These are phyloP conservation scores for Astrocystis sublimbata DNA, from an alignment of 495 filamentous ascomycete genomes.

Conservation along the genomic window DNA sequence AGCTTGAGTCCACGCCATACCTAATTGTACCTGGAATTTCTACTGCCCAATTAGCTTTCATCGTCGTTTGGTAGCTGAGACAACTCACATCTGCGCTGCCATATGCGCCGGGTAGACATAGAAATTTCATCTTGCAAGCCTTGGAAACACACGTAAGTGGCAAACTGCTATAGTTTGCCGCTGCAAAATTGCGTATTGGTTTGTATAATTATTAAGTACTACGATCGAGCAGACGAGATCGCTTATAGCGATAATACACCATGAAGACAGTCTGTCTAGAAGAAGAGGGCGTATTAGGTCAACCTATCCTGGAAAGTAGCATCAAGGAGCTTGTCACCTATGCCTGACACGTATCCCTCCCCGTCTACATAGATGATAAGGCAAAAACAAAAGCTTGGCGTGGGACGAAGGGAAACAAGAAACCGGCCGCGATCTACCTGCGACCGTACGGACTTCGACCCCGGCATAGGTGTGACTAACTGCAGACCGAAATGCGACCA, in stretches of 20 bases:
- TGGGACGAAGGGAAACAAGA: not conserved
- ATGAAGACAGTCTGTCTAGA: not conserved
- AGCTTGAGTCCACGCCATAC: conserved; percentile 28
- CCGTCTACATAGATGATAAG: not conserved
- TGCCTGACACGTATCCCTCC: not conserved
- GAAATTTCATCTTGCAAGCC: conserved; percentile 40
- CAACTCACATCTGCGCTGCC: conserved; percentile 53
- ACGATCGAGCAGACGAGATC: not conserved
- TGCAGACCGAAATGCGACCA: not conserved
- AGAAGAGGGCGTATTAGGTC: not conserved
- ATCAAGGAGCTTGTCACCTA: not conserved
- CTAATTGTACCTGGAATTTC: conserved; percentile 57
- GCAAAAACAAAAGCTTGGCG: not conserved
- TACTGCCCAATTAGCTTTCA: conserved; percentile 30
- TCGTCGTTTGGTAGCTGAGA: not conserved
- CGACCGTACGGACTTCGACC: not conserved
- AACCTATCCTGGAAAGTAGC: not conserved
- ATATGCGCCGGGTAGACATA: conserved; percentile 50
- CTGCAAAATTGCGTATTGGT: not conserved
- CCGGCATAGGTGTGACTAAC: not conserved
- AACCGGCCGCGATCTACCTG: not conserved
- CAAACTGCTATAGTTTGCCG: conserved; percentile 6
- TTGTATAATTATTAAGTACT: not conserved
- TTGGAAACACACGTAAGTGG: conserved; percentile 9
- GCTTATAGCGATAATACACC: conserved; percentile 14